phyloP scores from a whole-genome alignment of 176 grass and related monocot genomes.

The Hsuehochloa calcarea region DNA sequence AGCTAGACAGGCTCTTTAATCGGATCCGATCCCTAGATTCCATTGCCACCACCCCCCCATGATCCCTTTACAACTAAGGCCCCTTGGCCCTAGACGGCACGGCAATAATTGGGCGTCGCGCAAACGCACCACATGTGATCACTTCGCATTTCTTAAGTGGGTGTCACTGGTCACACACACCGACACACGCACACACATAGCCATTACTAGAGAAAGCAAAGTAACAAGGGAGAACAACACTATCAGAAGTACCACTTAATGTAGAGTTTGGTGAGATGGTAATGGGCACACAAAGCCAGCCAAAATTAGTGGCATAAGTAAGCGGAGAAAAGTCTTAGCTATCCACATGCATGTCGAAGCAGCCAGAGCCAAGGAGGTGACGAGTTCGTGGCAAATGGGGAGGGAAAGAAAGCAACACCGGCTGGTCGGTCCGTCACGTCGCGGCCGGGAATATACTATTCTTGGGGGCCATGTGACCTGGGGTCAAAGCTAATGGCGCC shows the following conservation, averaged over 20 bases:
- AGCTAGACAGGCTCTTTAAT: slow-evolving; percentile 40
- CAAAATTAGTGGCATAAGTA: background rate
- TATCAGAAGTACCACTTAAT: background rate
- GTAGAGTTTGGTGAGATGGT: slow-evolving; percentile 32
- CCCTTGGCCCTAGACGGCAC: slow-evolving; percentile 30
- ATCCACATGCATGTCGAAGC: slow-evolving; percentile 19
- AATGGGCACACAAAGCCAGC: background rate
- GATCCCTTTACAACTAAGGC: slow-evolving; percentile 48
- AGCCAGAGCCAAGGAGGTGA: background rate
- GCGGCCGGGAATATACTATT: slow-evolving; percentile 23
- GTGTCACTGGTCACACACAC: slow-evolving; percentile 32
- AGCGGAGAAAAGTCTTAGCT: background rate
- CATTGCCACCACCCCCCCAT: background rate
- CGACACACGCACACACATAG: background rate
- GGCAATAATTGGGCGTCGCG: slow-evolving; percentile 30
- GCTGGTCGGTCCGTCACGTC: slow-evolving; percentile 12
- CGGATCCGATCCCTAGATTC: slow-evolving; percentile 49
- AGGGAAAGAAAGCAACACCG: background rate
- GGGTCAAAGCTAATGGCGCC: slow-evolving; percentile 31
- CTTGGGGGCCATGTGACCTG: slow-evolving; percentile 11
- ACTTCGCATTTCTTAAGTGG: slow-evolving; percentile 40
- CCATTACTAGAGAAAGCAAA: slow-evolving; percentile 19
- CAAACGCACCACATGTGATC: slow-evolving; percentile 35
- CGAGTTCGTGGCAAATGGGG: slow-evolving; percentile 35
- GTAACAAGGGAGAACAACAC: background rate